Evolutionary conservation across 2,329 filamentous ascomycete genomes (phyloP), one percentile per base, ranked within the genome.

Genomic region (Tympanopsis confertula): DNA sequence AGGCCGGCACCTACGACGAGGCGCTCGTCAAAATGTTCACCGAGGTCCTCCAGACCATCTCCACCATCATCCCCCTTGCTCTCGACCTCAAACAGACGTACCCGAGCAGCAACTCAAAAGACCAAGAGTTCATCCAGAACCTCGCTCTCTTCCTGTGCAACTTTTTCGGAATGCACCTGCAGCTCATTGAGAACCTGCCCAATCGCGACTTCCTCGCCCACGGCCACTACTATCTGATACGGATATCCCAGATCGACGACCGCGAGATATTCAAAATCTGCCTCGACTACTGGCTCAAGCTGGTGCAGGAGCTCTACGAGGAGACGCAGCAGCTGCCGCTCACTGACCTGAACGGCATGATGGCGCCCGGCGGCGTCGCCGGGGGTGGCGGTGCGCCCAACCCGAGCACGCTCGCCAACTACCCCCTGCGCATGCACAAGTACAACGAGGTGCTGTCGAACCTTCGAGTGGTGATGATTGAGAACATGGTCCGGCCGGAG

Each of bases 221-320:
- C 55, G 89, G 86, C 14, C 91, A 98, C 61, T 96, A 94, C 62
- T 98, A 98, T 61, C 78, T 98, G 13, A 95, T 98, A 53, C 82
- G 89, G 44, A 95, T 98, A 59, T 95, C 88, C 36, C 88, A 98
- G 63, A 98, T 98, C 47, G 91, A 98, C 48, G 91, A 98, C 54
- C 82, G 91, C 39, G 91, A 98, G 59, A 94, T 98, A 46, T 98
- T 98, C 76, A 98, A 98, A 71, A 98, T 98, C 53, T 94, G 86
- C 56, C 69, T 98, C 44, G 91, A 98, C 58, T 98, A 98, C 66
- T 98, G 91, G 91, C 91, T 93, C 28, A 96, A 95, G 63, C 73
- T 96, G 37, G 93, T 98, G 5, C 89, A 94, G 53, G 91, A 96
- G 61, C 74, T 98, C 17, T 98, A 96, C 57, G 91, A 98, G 57